phyloP scores from a whole-genome alignment of 1,284 basidiomycete genomes.

The Rhodotorula glutinis region DNA sequence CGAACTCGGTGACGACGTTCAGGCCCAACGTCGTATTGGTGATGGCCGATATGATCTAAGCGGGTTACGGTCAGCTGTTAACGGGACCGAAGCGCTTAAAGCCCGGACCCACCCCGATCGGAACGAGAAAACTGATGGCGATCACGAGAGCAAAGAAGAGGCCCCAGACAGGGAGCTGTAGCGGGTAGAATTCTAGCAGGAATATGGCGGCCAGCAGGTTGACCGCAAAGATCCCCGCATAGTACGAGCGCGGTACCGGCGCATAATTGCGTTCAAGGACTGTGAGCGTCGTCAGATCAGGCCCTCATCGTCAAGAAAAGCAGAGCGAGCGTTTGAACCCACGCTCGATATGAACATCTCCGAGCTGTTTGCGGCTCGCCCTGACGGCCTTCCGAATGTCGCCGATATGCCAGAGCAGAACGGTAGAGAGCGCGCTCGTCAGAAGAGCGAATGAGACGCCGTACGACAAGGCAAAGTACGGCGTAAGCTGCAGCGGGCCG shows the following conservation, averaged over 20 bases:
- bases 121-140: slow-evolving; percentile 49
- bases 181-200: slow-evolving; percentile 47
- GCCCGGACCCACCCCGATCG: slow-evolving; percentile 47
- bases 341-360: slow-evolving; percentile 42
- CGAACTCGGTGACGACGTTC: slow-evolving; percentile 49
- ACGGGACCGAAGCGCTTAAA: too few species aligned
- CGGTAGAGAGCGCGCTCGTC: slow-evolving; percentile 49
- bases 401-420: slow-evolving; percentile 49
- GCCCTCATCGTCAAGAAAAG: neutral
- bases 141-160: slow-evolving; percentile 48
- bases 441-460: slow-evolving; percentile 50
- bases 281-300: neutral
- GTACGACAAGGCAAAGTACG: slow-evolving; percentile 50
- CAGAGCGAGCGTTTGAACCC: neutral
- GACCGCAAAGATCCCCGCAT: slow-evolving; percentile 37
- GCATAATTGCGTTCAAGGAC: slow-evolving; percentile 43
- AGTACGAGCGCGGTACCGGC: slow-evolving; percentile 14
- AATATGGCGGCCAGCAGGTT: slow-evolving; percentile 45
- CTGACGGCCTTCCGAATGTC: slow-evolving; percentile 48
- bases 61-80: too few species aligned
- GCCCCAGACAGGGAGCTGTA: slow-evolving; percentile 52
- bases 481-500: slow-evolving; percentile 48
- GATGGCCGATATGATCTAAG: slow-evolving; percentile 33
- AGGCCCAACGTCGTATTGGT: slow-evolving; percentile 44
- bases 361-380: slow-evolving; percentile 5